Percentiles rank a stretch among this genome's conserved stretches.
Evolutionary conservation across 2,329 filamentous ascomycete species (phyloP).

Genomic region (Alternaria alternata): DNA sequence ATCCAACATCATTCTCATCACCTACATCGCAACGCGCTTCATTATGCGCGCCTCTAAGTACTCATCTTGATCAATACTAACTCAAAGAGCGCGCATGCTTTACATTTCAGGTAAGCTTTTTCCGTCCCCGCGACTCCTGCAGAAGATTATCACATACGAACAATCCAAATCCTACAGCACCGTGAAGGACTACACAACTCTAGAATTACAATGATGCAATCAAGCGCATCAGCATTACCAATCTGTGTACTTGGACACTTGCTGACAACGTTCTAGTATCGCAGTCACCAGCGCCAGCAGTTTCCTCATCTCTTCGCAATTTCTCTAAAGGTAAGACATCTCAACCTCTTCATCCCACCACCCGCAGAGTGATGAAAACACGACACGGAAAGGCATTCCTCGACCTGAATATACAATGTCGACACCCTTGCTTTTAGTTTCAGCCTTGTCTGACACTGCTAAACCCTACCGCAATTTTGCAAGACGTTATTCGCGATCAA

Average conservation of each 20-base stretch:
- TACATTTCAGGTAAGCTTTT: constrained; percentile 25
- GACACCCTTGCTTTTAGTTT: constrained; percentile 70
- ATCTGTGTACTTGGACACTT: neutral
- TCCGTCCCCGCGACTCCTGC: constrained; percentile 24
- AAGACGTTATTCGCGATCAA: constrained; percentile 19
- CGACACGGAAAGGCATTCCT: constrained; percentile 75
- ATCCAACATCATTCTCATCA: constrained; percentile 13
- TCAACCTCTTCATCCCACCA: constrained; percentile 16
- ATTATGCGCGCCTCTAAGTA: constrained; percentile 21
- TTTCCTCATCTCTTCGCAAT: constrained; percentile 1
- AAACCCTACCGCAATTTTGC: constrained; percentile 19
- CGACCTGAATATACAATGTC: constrained; percentile 70
- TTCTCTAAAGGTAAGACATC: constrained; percentile 53
- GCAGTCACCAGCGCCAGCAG: neutral
- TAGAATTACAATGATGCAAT: constrained; percentile 66
- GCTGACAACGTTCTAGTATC: constrained; percentile 31
- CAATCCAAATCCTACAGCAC: constrained; percentile 67
- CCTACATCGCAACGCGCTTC: constrained; percentile 25
- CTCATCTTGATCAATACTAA: constrained; percentile 21
- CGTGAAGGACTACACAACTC: constrained; percentile 62
- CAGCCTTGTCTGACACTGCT: constrained; percentile 71
- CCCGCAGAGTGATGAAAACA: constrained; percentile 65
- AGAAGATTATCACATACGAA: constrained; percentile 58
- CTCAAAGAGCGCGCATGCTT: constrained; percentile 14
- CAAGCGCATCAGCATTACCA: constrained; percentile 16